phyloP scores from a whole-genome alignment of 1,284 basidiomycete genomes.

The Heliocybe sulcata region DNA sequence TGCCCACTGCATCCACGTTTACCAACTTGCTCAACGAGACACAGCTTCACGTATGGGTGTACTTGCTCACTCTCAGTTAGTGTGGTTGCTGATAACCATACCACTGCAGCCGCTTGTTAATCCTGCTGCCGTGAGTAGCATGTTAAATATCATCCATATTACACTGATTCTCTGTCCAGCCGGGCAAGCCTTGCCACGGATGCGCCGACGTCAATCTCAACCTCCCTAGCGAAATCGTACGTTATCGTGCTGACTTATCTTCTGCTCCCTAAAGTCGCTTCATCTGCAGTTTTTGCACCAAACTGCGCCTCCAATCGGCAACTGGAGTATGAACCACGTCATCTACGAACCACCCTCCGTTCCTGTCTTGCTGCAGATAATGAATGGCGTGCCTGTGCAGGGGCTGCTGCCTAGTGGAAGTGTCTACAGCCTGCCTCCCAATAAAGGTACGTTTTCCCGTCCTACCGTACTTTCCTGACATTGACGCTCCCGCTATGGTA shows the following conservation, averaged over 20 bases:
- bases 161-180: too few species aligned
- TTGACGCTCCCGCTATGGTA: conserved; percentile 9
- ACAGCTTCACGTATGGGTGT: conserved; percentile 7
- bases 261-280: not conserved
- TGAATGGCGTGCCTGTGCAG: conserved; percentile 19
- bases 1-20: conserved; percentile 17
- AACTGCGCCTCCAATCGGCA: conserved; percentile 9
- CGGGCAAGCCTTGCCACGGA: too few species aligned
- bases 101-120: not conserved
- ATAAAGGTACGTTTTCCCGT: too few species aligned
- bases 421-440: conserved; percentile 18
- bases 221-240: too few species aligned
- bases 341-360: conserved; percentile 18
- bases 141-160: too few species aligned
- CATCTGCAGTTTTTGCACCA: not conserved
- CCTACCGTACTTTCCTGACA: too few species aligned
- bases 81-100: not conserved
- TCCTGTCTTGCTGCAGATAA: conserved; percentile 29
- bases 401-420: conserved; percentile 21
- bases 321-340: conserved; percentile 20
- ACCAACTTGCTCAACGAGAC: conserved; percentile 19
- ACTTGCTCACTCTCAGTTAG: not conserved
- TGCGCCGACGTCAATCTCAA: too few species aligned
- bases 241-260: not conserved
- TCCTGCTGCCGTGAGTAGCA: not conserved